Base-by-base conservation (phyloP, 2,329 filamentous ascomycete species). In the Escovopsis sp. region DNA sequence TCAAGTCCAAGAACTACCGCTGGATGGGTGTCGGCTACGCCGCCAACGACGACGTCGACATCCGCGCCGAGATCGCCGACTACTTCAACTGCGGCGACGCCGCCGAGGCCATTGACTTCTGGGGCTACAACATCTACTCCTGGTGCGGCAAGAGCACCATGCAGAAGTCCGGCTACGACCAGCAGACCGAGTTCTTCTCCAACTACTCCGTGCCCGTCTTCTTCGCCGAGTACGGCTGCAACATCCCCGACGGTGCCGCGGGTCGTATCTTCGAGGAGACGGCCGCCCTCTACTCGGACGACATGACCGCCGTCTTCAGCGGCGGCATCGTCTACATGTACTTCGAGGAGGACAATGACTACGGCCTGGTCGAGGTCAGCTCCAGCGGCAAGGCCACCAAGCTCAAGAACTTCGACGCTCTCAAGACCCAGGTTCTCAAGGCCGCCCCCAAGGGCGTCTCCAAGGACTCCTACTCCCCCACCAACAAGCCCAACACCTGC, bases 71-170 rank as follows among this genome's bases (percentile, higher is more conserved):
- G 55, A 77, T 96, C 57, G 84, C 86, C 51, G 68, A 86, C 59
- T 98, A 94, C 74, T 95, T 98, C 69, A 88, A 94, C 72, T 98
- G 91, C 59, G 84, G 88, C 46, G 43, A 54, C 3, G 62, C 76
- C 46, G 58, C 69, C 30, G 66, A 69, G 8, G 56, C 82, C 46
- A 94, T 96, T 50, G 91, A 98, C 65, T 96, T 93, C 72, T 98
- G 88, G 84, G 91, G 91, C 45, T 96, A 96, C 81, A 98, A 98
- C 73, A 94, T 96, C 67, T 98, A 98, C 74, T 94, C 88, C 41
- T 98, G 91, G 91, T 98, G 91, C 61, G 91, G 89, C 52, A 63
- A 88, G 52, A 94, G 84, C 57, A 76, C 70, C 54, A 91, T 82
- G 67, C 57, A 70, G 31, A 58, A 71, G 45, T 95, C 91, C 4